Percentiles rank a stretch among this genome's conserved stretches.
Conservation (phyloP, 768 basidiomycete species). For the Lactarius evosmus region DNA sequence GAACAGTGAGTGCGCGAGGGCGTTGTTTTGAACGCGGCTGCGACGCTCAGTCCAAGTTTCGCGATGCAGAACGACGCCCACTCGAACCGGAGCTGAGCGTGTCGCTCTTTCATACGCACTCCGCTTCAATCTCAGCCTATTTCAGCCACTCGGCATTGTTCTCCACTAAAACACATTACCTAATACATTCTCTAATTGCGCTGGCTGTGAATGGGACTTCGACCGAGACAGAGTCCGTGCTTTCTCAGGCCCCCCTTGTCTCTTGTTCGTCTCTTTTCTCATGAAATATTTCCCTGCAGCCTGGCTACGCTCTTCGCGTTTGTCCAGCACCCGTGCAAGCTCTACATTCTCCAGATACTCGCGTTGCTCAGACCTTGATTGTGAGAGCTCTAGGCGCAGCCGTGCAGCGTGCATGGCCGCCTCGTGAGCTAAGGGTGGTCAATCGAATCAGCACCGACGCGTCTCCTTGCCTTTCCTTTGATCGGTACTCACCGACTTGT, state of each 20-base stretch:
- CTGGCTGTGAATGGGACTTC: background rate
- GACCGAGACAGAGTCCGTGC: background rate
- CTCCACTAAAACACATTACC: conserved; percentile 38
- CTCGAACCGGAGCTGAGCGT: conserved; percentile 26
- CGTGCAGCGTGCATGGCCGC: conserved; percentile 83
- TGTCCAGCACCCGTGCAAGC: conserved; percentile 80
- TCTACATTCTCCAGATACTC: conserved; percentile 95
- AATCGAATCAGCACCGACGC: background rate
- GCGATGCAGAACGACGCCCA: conserved; percentile 50
- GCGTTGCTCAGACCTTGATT: conserved; percentile 83
- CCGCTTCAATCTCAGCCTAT: conserved; percentile 34
- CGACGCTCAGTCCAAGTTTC: conserved; percentile 49
- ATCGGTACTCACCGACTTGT: conserved; percentile 78
- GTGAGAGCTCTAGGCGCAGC: conserved; percentile 86
- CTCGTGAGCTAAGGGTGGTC: conserved; percentile 70
- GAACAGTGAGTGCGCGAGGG: conserved; percentile 36
- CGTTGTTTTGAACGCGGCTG: conserved; percentile 41
- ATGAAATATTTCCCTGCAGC: conserved; percentile 39
- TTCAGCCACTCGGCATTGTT: conserved; percentile 18
- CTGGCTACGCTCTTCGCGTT: conserved; percentile 51
- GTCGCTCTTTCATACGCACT: conserved; percentile 38
- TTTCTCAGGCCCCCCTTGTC: background rate
- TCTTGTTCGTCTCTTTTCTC: conserved; percentile 27
- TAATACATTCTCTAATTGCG: conserved; percentile 6
- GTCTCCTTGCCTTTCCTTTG: background rate